Evolutionary conservation across 768 basidiomycete genomes (phyloP).

Genomic region (Nidularia sp.): DNA sequence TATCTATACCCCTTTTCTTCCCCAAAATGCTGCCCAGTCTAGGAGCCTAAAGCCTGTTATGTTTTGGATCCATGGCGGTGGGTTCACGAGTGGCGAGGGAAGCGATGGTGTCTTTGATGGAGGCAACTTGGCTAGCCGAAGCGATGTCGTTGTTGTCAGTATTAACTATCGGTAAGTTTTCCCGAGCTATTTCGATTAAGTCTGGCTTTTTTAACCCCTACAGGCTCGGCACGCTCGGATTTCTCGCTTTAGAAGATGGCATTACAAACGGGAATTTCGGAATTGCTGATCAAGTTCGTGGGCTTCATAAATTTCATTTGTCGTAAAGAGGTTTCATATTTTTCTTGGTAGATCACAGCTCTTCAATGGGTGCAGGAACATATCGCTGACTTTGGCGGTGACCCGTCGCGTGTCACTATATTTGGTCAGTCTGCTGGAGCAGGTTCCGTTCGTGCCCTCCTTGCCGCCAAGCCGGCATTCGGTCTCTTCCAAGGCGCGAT

Average conservation of each 20-base stretch:
- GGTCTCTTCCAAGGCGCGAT: conserved; percentile 36
- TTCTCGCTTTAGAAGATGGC: conserved; percentile 37
- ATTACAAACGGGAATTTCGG: conserved; percentile 43
- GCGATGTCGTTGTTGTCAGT: conserved; percentile 33
- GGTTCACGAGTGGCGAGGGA: conserved; percentile 35
- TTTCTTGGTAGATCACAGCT: conserved; percentile 21
- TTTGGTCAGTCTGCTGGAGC: conserved; percentile 55
- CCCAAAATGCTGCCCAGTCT: conserved; percentile 8
- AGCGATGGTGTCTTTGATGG: conserved; percentile 38
- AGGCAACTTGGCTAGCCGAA: conserved; percentile 37
- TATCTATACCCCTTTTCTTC: conserved; percentile 37
- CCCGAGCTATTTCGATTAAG: conserved; percentile 21
- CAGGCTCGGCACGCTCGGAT: conserved; percentile 36
- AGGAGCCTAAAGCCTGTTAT: conserved; percentile 35
- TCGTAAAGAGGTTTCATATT: background rate
- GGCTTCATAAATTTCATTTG: conserved; percentile 2
- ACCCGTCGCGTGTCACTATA: conserved; percentile 47
- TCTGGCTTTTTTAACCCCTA: conserved; percentile 15
- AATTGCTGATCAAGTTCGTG: conserved; percentile 35
- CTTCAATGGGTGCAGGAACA: conserved; percentile 44
- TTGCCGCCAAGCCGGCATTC: conserved; percentile 27
- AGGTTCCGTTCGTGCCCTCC: conserved; percentile 33
- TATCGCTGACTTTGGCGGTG: conserved; percentile 54
- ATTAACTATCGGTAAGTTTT: conserved; percentile 37
- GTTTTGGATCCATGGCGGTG: conserved; percentile 51